A percentile compares a stretch with the other conserved stretches of the same genome.
phyloP scores from a whole-genome alignment of 768 basidiomycete species.

The Amanita thiersii region DNA sequence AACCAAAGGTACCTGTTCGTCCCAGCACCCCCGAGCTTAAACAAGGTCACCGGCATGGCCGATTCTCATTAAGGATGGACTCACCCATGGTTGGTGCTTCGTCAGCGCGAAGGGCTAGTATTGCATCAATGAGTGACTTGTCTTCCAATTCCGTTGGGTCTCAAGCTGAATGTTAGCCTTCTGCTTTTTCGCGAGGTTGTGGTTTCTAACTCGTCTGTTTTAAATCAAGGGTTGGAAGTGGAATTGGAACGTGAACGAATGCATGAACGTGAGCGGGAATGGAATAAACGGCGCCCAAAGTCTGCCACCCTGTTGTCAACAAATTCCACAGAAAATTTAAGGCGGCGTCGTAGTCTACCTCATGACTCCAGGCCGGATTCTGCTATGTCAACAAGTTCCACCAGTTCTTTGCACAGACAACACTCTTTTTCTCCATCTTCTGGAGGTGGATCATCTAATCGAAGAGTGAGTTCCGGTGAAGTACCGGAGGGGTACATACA shows the following conservation, averaged over 20 bases:
- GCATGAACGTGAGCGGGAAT: slow-evolving; percentile 42
- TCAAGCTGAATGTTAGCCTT: slow-evolving; percentile 42
- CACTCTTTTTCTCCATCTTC: slow-evolving; percentile 26
- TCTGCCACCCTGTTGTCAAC: slow-evolving; percentile 29
- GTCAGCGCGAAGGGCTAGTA: slow-evolving; percentile 21
- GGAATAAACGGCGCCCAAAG: slow-evolving; percentile 39
- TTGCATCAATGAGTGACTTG: slow-evolving; percentile 30
- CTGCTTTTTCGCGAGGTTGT: not conserved
- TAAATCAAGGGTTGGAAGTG: too few relatives aligned
- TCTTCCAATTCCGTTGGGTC: slow-evolving; percentile 42
- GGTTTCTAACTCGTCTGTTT: not conserved
- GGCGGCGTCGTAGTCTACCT: slow-evolving; percentile 4
- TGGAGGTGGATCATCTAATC: slow-evolving; percentile 29
- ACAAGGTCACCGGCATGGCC: slow-evolving; percentile 14
- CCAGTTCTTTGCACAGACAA: slow-evolving; percentile 18
- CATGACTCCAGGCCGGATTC: slow-evolving; percentile 4
- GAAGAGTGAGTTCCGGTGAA: slow-evolving; percentile 20
- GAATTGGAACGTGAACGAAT: slow-evolving; percentile 36
- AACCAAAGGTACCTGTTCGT: slow-evolving; percentile 13
- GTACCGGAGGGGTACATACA: slow-evolving; percentile 19
- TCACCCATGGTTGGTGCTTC: slow-evolving; percentile 11
- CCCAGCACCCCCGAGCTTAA: slow-evolving; percentile 16
- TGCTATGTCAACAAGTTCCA: slow-evolving; percentile 11
- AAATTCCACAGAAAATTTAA: not conserved
- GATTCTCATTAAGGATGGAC: slow-evolving; percentile 7